phyloP scores from a whole-genome alignment of 805 yeast genomes.

The Trichomonascus vanleenenianus region DNA sequence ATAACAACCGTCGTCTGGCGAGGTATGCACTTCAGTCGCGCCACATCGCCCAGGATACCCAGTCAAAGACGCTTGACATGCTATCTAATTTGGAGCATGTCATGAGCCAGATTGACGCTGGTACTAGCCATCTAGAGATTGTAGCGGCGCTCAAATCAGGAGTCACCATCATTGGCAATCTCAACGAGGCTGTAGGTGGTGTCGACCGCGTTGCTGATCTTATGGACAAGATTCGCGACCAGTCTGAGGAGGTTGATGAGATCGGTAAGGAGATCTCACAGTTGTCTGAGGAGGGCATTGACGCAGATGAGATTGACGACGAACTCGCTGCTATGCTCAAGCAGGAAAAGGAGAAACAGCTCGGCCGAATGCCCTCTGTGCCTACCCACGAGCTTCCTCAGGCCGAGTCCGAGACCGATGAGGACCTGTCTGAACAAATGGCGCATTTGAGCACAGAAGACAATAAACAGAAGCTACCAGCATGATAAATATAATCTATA shows the following conservation, averaged over 20 bases:
- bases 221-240: constrained; percentile 35
- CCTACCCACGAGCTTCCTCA: constrained; percentile 1
- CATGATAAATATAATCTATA: no score
- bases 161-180: constrained; percentile 28
- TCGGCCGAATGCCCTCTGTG: constrained; percentile 3
- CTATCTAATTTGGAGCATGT: constrained; percentile 34
- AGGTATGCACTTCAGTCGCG: constrained; percentile 30
- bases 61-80: constrained; percentile 28
- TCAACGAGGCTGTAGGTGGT: constrained; percentile 38
- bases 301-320: constrained; percentile 31
- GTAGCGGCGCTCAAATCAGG: constrained; percentile 33
- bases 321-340: constrained; percentile 33
- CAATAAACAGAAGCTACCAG: no score
- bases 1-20: constrained; percentile 26
- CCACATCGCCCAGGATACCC: constrained; percentile 30
- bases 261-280: constrained; percentile 31
- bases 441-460: no score
- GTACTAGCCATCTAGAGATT: constrained; percentile 35
- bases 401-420: not conserved
- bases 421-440: no score
- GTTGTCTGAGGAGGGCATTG: constrained; percentile 24
- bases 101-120: constrained; percentile 36
- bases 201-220: constrained; percentile 36
- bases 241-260: constrained; percentile 31
- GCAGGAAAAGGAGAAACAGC: constrained; percentile 18